Percentiles rank a stretch among this genome's conserved stretches.
Evolutionary conservation across 805 yeast genomes (phyloP).

Genomic region (Lipomyces spencermartinsiae): DNA sequence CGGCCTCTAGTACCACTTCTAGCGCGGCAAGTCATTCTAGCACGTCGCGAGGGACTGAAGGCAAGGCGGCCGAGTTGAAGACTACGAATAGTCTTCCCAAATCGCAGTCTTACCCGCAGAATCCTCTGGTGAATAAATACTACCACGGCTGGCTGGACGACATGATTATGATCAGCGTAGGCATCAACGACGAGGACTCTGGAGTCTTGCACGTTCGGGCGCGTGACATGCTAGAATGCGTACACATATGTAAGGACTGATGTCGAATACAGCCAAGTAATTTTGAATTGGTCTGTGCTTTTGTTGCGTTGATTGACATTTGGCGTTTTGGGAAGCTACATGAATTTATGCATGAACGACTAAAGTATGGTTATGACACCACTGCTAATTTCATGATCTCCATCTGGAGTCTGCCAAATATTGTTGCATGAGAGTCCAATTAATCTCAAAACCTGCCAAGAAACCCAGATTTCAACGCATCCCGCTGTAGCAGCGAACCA

Average conservation of each 20-base stretch:
- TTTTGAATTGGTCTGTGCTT: no score
- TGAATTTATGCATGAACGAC: neutral
- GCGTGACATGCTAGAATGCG: constrained; percentile 30
- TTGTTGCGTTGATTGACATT: neutral
- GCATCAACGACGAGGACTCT: constrained; percentile 25
- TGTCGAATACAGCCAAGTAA: neutral
- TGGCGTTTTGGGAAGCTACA: no score
- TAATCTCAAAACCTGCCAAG: neutral
- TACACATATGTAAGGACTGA: constrained; percentile 8
- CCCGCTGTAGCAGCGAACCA: neutral
- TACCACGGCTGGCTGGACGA: constrained; percentile 36
- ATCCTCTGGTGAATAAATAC: constrained; percentile 26
- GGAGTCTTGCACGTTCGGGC: constrained; percentile 25
- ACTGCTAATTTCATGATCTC: no score
- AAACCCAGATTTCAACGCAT: neutral
- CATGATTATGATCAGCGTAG: constrained; percentile 25
- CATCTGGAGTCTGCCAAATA: neutral
- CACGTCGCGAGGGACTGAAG: neutral
- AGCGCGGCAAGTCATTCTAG: neutral
- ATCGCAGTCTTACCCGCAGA: neutral
- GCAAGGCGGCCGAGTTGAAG: neutral
- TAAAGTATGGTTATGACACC: neutral
- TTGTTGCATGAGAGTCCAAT: neutral
- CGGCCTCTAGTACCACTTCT: neutral
- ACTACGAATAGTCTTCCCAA: neutral